Evolutionary conservation across 257 asterid species (phyloP), one percentile per base, ranked within the genome.

Genomic region (Solanum boliviense): DNA sequence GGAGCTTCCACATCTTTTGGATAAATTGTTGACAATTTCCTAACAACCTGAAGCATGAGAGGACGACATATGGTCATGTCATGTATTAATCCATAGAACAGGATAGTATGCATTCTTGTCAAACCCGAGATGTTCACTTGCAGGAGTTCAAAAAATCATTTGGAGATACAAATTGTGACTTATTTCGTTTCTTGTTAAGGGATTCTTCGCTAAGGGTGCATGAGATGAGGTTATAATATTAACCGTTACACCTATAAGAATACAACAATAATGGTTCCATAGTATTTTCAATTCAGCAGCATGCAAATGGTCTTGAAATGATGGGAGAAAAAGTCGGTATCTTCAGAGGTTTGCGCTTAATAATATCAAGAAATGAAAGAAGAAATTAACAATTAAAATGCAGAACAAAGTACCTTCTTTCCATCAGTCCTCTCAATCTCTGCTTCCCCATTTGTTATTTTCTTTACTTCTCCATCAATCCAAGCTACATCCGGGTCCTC

Each of bases 1-100:
- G 98, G 97, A 87, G 98, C 98, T 93, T 97, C 99, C 90, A 90
- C 91, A 87, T 97, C 99, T 92, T 95, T 95, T 27, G 99, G 99
- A 91, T 94, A 93, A 88, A 97, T 84, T 89, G 92, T 92, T 13
- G 98, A 93, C 89, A 97, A 92, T 94, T 95, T 94, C 87, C 91
- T 87, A 90, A 89, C 92, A 88, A 93, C 93, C 99, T 97, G 95
- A 87, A 90, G 70, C 70, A 82, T 20, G 86, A 82, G 86, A 46
- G 44, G 86, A 48, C 29, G 5, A 82, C 44, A 16, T 81, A 48
- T 18, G 6, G 20, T 82, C 31, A 18, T 82, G 38, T 79, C 16
- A 52, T 48, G 11, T 82, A 48, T 52, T n/a, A 18, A 46, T 48
- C 12, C 70, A 82, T 48, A 48, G 60, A 82, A 82, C 68, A 48